Evolutionary conservation across 164 flowering plant species (phyloP).

Genomic region (Piper betle): DNA sequence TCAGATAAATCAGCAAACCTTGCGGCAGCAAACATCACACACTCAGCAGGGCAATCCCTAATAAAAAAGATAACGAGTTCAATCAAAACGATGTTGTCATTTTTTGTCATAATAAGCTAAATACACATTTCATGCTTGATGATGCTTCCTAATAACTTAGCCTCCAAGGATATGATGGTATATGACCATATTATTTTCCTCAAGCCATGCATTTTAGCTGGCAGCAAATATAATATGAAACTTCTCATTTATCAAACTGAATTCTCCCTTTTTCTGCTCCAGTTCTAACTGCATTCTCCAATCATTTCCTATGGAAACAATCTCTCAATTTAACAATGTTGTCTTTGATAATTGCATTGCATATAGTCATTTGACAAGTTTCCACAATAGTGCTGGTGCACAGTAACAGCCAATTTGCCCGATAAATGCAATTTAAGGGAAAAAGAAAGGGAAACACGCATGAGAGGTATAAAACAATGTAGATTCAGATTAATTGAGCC

Average conservation of each 20-base stretch:
- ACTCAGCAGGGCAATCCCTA: conserved; percentile 81
- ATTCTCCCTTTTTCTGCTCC: background rate
- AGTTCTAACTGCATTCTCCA: background rate
- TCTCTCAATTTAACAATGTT: background rate
- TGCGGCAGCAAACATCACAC: conserved; percentile 86
- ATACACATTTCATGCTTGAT: background rate
- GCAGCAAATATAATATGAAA: background rate
- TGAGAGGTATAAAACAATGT: background rate
- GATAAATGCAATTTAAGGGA: too few species aligned
- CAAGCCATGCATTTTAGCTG: background rate
- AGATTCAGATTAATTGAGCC: background rate
- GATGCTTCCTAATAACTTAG: too few species aligned
- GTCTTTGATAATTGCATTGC: background rate
- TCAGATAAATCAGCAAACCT: conserved; percentile 92
- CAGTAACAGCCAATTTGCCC: too few species aligned
- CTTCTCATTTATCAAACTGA: background rate
- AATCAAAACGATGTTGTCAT: background rate
- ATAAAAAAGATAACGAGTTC: background rate
- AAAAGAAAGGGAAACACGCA: too few species aligned
- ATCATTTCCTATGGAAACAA: background rate
- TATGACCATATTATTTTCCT: too few species aligned
- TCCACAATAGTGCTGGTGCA: too few species aligned
- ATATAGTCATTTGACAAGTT: too few species aligned
- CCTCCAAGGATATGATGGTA: too few species aligned
- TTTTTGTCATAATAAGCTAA: background rate